These are phyloP conservation scores for Microbotryum intermedium DNA, from an alignment of 1,284 basidiomycete species.

Conservation along the genomic window DNA sequence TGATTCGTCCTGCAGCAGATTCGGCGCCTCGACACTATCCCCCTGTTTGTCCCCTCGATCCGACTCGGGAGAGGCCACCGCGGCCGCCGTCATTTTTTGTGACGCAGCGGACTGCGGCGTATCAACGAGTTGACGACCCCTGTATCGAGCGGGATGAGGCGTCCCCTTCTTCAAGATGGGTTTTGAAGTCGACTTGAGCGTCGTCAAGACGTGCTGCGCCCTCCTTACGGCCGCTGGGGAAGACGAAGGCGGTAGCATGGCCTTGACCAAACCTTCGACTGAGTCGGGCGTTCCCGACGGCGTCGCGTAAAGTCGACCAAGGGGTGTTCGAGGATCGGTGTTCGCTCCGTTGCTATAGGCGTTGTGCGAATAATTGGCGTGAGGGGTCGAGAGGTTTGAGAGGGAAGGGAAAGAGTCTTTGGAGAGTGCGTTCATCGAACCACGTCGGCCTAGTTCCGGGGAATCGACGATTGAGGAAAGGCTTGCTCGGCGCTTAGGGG, in stretches of 20 bases:
- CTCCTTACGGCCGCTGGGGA: slow-evolving; percentile 25
- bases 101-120: background rate
- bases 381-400: slow-evolving; percentile 3
- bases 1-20: slow-evolving; percentile 53
- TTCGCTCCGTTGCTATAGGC: background rate
- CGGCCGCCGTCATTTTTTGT: background rate
- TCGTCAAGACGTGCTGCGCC: slow-evolving; percentile 29
- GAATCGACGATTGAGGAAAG: no score
- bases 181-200: slow-evolving; percentile 31
- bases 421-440: background rate
- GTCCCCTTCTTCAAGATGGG: slow-evolving; percentile 12
- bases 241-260: background rate
- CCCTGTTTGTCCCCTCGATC: background rate
- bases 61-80: background rate
- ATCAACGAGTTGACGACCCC: slow-evolving; percentile 1
- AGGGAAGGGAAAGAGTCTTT: background rate
- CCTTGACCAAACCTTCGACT: background rate
- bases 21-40: slow-evolving; percentile 10
- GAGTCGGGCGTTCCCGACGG: background rate
- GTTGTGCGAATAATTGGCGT: background rate
- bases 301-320: background rate
- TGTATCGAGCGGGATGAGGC: slow-evolving; percentile 20
- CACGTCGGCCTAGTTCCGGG: no score
- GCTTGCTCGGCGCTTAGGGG: no score
- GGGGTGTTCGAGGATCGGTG: slow-evolving; percentile 5